Percentiles rank a stretch among this genome's conserved stretches.
Evolutionary conservation across 2,329 filamentous ascomycete genomes (phyloP).

Genomic region (Calonectria pteridis): DNA sequence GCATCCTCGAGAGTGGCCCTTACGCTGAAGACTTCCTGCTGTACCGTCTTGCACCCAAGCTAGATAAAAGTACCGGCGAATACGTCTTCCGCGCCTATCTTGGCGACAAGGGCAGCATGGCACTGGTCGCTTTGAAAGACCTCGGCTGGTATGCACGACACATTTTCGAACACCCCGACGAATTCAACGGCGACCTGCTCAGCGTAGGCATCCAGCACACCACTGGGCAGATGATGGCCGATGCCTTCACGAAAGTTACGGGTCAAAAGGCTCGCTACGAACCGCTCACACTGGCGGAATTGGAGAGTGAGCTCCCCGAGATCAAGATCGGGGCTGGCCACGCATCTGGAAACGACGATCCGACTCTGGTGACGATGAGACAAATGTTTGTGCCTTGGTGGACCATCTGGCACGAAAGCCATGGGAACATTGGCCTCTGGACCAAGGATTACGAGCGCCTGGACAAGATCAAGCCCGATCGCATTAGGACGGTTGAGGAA

Average conservation of each 20-base stretch:
- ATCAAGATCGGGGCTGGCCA: not conserved
- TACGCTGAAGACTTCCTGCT: conserved; percentile 11
- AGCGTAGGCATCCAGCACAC: conserved; percentile 30
- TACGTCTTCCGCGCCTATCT: conserved; percentile 4
- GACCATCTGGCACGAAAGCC: conserved; percentile 28
- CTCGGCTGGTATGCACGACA: conserved; percentile 27
- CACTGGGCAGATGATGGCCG: conserved; percentile 18
- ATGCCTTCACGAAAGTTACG: conserved; percentile 23
- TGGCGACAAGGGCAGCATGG: conserved; percentile 6
- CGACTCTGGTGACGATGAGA: conserved; percentile 19
- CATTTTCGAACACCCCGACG: conserved; percentile 26
- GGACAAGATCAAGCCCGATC: conserved; percentile 25
- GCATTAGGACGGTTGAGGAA: conserved; percentile 25
- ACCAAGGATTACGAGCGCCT: conserved; percentile 24
- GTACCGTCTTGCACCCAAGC: not conserved
- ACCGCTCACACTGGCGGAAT: conserved; percentile 1
- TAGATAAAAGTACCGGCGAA: not conserved
- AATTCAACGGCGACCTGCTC: conserved; percentile 26
- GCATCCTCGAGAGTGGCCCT: not conserved
- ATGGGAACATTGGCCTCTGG: conserved; percentile 29
- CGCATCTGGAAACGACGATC: conserved; percentile 18
- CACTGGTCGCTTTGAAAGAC: conserved; percentile 11
- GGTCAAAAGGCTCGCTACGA: conserved; percentile 24
- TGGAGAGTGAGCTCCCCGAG: not conserved
- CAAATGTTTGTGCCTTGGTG: conserved; percentile 27